A percentile compares a stretch with the other conserved stretches of the same genome.
Evolutionary conservation across 768 basidiomycete species (phyloP).

Genomic region (Suillus decipiens): DNA sequence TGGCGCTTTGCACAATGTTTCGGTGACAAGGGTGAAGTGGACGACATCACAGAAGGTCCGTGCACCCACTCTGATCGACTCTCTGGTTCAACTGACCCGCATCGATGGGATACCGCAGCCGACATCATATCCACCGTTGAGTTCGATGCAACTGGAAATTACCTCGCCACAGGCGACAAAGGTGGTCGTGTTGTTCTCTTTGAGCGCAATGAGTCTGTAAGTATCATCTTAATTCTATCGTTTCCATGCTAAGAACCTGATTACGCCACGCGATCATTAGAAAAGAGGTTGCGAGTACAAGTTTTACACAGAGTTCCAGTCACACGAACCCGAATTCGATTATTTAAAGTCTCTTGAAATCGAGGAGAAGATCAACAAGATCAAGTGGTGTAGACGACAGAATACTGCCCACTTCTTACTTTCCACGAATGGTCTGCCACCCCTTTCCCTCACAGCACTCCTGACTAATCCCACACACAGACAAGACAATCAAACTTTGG

Average conservation of each 20-base stretch:
- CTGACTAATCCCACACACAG: conserved; percentile 42
- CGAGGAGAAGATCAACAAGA: conserved; percentile 99
- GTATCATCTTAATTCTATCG: conserved; percentile 27
- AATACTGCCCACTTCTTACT: conserved; percentile 96
- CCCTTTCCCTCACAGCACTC: conserved; percentile 7
- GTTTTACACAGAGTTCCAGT: conserved; percentile 99
- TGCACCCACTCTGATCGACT: conserved; percentile 24
- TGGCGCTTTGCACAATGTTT: conserved; percentile 99
- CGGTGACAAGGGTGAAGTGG: conserved; percentile 99
- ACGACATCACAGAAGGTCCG: conserved; percentile 98
- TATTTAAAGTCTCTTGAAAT: conserved; percentile 99
- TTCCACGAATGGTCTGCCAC: conserved; percentile 86
- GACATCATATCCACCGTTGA: conserved; percentile 99
- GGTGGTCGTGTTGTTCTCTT: conserved; percentile 98
- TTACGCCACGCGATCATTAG: conserved; percentile 47
- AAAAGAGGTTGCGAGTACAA: conserved; percentile 99
- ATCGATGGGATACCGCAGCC: conserved; percentile 50
- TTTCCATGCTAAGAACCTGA: conserved; percentile 28
- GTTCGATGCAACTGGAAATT: conserved; percentile 99
- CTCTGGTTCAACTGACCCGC: conserved; percentile 19
- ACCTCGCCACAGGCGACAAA: conserved; percentile 99
- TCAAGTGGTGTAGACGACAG: conserved; percentile 99
- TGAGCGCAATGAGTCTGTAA: conserved; percentile 95
- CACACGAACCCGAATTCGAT: conserved; percentile 99
- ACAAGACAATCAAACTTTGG: conserved; percentile 99